Conservation (phyloP, 2,329 filamentous ascomycete genomes). For the Beauveria australis region DNA sequence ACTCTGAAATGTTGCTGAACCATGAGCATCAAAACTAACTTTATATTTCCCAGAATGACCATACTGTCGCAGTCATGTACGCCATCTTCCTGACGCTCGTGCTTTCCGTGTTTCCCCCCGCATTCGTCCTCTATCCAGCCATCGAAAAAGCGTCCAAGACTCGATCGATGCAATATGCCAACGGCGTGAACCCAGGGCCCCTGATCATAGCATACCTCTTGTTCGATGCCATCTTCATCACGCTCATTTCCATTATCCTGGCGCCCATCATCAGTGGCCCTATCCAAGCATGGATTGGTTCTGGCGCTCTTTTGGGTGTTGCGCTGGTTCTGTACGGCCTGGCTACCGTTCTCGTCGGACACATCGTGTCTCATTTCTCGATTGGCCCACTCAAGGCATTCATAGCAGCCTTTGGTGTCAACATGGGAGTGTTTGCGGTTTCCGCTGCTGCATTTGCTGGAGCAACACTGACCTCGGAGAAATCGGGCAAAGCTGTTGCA, state of each 20-base stretch:
- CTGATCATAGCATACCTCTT: conserved; percentile 71
- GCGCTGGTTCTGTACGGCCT: conserved; percentile 70
- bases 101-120: conserved; percentile 57
- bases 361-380: conserved; percentile 56
- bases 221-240: conserved; percentile 69
- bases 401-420: conserved; percentile 54
- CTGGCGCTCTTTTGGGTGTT: conserved; percentile 65
- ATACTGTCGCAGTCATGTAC: conserved; percentile 30
- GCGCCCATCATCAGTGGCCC: conserved; percentile 24
- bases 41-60: neutral
- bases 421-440: conserved; percentile 51
- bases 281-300: conserved; percentile 50
- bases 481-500: conserved; percentile 12
- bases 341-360: conserved; percentile 59
- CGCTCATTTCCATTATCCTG: conserved; percentile 52
- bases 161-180: conserved; percentile 75
- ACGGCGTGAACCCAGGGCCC: conserved; percentile 68
- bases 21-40: neutral
- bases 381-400: conserved; percentile 63
- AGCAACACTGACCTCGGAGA: conserved; percentile 3
- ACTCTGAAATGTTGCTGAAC: too few relatives aligned
- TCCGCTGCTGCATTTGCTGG: neutral
- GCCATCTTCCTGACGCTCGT: conserved; percentile 63
- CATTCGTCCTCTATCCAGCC: conserved; percentile 72
- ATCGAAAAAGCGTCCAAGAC: conserved; percentile 68